A percentile compares a stretch with the other conserved stretches of the same genome.
Conservation (phyloP, 192 early-diverging fungal species). For the Helicostylum pulchrum region DNA sequence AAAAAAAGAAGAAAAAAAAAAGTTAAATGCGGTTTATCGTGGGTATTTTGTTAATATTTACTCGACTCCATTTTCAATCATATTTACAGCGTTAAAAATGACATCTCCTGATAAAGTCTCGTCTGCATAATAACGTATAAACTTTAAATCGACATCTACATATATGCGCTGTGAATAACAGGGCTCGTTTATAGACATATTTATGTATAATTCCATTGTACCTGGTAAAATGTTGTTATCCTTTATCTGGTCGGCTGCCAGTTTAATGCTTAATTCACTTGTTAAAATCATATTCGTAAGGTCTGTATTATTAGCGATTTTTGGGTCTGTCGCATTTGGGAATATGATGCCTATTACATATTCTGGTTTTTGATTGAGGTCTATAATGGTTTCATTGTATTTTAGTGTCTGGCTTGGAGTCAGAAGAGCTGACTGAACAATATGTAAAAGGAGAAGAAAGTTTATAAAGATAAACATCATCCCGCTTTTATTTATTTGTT, state of each 20-base stretch:
- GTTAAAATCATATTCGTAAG: conserved; percentile 29
- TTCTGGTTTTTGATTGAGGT: background rate
- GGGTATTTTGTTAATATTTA: conserved; percentile 10
- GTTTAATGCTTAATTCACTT: conserved; percentile 18
- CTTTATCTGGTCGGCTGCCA: conserved; percentile 7
- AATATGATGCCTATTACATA: conserved; percentile 21
- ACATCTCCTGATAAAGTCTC: conserved; percentile 11
- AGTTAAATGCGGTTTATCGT: too few species aligned
- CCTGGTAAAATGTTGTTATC: conserved; percentile 18
- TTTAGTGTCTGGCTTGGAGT: background rate
- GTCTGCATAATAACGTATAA: conserved; percentile 19
- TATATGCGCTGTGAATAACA: background rate
- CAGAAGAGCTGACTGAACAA: background rate
- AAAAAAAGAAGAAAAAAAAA: too few species aligned
- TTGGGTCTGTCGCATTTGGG: conserved; percentile 2
- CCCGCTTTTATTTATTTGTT: too few species aligned
- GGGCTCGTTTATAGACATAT: background rate
- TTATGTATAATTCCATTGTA: background rate
- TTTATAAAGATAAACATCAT: background rate
- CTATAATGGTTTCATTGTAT: background rate
- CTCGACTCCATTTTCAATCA: conserved; percentile 21
- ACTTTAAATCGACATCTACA: conserved; percentile 21
- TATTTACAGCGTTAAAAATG: conserved; percentile 4
- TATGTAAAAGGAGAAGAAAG: background rate
- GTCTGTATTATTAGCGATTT: background rate